Evolutionary conservation across 2,329 filamentous ascomycete genomes (phyloP).

Genomic region (Aspergillus costaricaensis): DNA sequence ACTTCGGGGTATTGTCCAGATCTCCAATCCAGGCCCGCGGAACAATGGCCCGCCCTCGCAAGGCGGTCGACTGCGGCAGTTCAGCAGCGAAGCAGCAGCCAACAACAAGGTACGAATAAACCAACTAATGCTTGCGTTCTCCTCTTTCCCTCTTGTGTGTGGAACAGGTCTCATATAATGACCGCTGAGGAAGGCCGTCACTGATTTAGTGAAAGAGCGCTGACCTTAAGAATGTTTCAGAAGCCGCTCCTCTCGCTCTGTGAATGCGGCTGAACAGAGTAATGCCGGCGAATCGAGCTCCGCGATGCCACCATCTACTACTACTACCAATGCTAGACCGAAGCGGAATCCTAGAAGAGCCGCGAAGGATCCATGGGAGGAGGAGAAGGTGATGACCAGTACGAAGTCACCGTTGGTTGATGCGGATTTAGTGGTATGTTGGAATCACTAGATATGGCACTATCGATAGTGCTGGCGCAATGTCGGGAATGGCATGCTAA

Average conservation of each 20-base stretch:
- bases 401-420: slow-evolving; percentile 39
- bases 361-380: slow-evolving; percentile 40
- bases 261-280: slow-evolving; percentile 30
- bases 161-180: not conserved
- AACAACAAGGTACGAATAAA: slow-evolving; percentile 19
- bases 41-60: slow-evolving; percentile 37
- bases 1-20: slow-evolving; percentile 25
- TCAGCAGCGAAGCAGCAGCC: slow-evolving; percentile 17
- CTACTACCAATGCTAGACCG: slow-evolving; percentile 24
- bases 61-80: slow-evolving; percentile 41
- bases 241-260: slow-evolving; percentile 18
- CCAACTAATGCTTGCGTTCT: slow-evolving; percentile 8
- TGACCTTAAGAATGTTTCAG: slow-evolving; percentile 28
- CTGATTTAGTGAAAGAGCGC: not conserved
- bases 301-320: slow-evolving; percentile 29
- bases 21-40: slow-evolving; percentile 14
- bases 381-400: slow-evolving; percentile 43
- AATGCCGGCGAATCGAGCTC: slow-evolving; percentile 25
- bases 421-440: slow-evolving; percentile 43
- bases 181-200: not conserved
- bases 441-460: not conserved
- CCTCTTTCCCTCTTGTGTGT: not conserved
- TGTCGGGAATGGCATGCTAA: not conserved
- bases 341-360: slow-evolving; percentile 37
- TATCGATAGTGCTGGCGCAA: not conserved